A percentile compares a stretch with the other conserved stretches of the same genome.
phyloP scores from a whole-genome alignment of 2,329 filamentous ascomycete genomes.

The Thielaviopsis musarum region DNA sequence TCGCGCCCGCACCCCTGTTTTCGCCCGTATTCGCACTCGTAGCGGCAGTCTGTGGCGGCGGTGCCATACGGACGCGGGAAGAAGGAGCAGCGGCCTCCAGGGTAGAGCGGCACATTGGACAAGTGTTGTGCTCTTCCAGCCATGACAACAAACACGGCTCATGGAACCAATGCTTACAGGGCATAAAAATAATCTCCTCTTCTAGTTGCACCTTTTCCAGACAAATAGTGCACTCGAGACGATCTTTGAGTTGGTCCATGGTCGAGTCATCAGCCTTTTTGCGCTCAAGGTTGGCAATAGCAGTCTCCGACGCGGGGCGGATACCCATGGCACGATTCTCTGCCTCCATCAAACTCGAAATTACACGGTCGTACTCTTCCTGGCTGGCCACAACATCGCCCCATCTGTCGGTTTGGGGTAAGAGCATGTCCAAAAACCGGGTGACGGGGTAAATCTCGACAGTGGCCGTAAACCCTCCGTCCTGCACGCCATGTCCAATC shows the following conservation, averaged over 20 bases:
- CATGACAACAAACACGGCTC: constrained; percentile 65
- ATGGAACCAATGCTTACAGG: constrained; percentile 92
- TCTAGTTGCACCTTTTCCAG: constrained; percentile 67
- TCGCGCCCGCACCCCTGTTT: not conserved
- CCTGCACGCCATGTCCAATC: not conserved
- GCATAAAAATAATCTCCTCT: constrained; percentile 59
- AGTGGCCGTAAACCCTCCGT: not conserved
- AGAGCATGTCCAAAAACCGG: not conserved
- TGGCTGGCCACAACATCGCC: constrained; percentile 84
- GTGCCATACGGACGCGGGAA: not conserved
- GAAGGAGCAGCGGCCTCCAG: constrained; percentile 23
- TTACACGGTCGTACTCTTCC: constrained; percentile 76
- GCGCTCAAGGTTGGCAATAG: constrained; percentile 57
- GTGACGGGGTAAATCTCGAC: not conserved
- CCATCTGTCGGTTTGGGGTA: constrained; percentile 17
- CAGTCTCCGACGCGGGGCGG: constrained; percentile 59
- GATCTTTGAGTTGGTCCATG: constrained; percentile 26
- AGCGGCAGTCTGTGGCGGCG: not conserved
- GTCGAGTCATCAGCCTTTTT: constrained; percentile 54
- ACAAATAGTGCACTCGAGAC: constrained; percentile 81
- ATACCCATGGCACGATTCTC: constrained; percentile 61
- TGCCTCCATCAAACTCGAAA: constrained; percentile 76
- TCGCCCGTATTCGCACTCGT: no score
- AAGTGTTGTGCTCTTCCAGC: constrained; percentile 84
- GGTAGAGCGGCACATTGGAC: constrained; percentile 58